phyloP scores from a whole-genome alignment of 257 asterid species.

The Echites panduratus region DNA sequence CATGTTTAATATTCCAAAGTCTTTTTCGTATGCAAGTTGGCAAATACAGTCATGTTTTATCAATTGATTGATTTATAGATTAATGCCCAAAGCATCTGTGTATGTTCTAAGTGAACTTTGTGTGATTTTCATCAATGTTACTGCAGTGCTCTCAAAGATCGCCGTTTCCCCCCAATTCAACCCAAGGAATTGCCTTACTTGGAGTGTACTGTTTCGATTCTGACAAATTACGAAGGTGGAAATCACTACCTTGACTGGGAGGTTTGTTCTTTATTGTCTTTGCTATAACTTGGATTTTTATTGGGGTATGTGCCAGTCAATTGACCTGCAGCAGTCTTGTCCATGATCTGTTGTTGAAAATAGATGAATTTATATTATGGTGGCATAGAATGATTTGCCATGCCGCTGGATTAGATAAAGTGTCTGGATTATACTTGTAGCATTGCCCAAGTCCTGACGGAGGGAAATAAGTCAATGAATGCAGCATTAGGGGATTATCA shows the following conservation, averaged over 20 bases:
- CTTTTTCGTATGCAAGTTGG: neutral
- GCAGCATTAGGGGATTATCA: neutral
- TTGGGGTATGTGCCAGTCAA: neutral
- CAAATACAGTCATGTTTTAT: too few relatives aligned
- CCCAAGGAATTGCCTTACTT: conserved; percentile 78
- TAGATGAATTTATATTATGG: neutral
- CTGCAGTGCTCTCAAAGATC: conserved; percentile 90
- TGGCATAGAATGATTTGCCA: neutral
- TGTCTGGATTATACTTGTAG: neutral
- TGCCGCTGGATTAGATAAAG: neutral
- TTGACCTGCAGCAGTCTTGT: neutral
- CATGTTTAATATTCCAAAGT: neutral
- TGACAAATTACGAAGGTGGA: conserved; percentile 76
- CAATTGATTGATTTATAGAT: neutral
- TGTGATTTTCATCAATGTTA: neutral
- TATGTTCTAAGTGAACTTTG: neutral
- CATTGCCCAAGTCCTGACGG: neutral
- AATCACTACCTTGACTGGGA: conserved; percentile 93
- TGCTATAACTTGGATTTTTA: neutral
- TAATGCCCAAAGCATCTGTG: neutral
- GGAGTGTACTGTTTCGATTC: conserved; percentile 93
- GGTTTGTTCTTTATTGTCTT: conserved; percentile 43
- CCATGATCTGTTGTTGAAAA: neutral
- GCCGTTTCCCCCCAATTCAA: conserved; percentile 87
- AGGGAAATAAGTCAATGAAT: neutral